Base-by-base conservation (phyloP, 2,329 filamentous ascomycete species). In the Gyromitra esculenta region DNA sequence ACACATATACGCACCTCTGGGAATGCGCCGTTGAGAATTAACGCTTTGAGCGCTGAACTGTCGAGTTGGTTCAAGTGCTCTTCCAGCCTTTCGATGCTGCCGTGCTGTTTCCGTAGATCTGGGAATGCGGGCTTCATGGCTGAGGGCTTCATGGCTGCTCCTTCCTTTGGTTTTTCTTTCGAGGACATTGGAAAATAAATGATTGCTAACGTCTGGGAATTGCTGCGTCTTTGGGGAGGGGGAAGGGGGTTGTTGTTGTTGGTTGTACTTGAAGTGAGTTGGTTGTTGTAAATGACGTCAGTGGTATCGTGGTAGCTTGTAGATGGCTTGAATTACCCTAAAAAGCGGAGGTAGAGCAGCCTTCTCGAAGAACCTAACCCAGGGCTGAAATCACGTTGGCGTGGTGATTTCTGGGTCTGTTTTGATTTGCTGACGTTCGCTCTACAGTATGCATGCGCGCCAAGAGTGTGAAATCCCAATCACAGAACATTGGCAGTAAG, bases 1-100 rank as follows among this genome's bases (percentile, higher is more conserved):
- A 31, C 25, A 31, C 25, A 3, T 2, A 5, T 5, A 48, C 56
- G 60, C 60, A 72, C 73, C 73, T 75, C 73, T 0, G 50, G 66
- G 50, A 75, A 75, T 35, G 59, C 73, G n/a, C 73, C 66, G 18
- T 48, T 64, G 2, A 65, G 9, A 15, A 75, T 64, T 18, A 75
- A 35, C 0, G 66, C 66, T 13, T 75, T 56, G 5, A 75, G 66
- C 7, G 67, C 39, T 3, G 50, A n/a, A 1, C 7, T 56, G 5
- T 69, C 66, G 8, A 72, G 62, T 8, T 56, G 2, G 9, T 72
- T 60, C 7, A 75, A 25, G 13, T 70, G 48, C 37, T 41, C 37
- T 41, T 60, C 37, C 5, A 60, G n/a, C 57, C 11, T 60, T 11
- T 41, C 37, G 8, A 73, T 25, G 37, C 45, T 73, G 1, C 21